Evolutionary conservation across 352 stramenopile species (phyloP), one percentile per base, ranked within the genome.

Genomic region (Phytopythium litorale): DNA sequence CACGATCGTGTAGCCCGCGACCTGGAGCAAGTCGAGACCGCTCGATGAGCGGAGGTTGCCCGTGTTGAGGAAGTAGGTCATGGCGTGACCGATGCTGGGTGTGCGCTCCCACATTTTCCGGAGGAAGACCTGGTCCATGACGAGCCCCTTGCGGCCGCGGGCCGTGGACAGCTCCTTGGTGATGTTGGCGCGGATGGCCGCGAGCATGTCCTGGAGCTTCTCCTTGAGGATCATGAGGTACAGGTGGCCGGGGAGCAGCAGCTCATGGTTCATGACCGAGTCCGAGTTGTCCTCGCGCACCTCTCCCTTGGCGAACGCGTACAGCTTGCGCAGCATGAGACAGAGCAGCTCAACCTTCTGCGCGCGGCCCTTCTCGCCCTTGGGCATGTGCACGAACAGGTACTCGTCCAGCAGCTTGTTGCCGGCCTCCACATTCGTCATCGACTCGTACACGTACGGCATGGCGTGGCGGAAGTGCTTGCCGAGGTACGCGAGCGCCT

Each of bases 41-140:
- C 94, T 98, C 0, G 88, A 96, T 51, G 94, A 99, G 53, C 97
- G 88, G 33, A 99, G 87, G 76, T 99, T 99, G 32, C 98, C 98
- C 19, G 98, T 99, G 56, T 97, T 98, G 49, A 99, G 79, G 70
- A 99, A 99, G 67, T 98, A 98, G n/a, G 90, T 91, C 69, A 99
- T 97, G 49, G 98, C 98, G 28, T 96, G 71, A 50, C 96, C 95
- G 40, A 98, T 91, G 61, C 90, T 90, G 7, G 78, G 53, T 28
- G 91, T 97, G 43, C 92, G 87, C 9, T 98, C 94, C 75, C 95
- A 89, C 73, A 94, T 87, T 70, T 98, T 99, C 37, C 94, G 89
- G 38, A 99, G 71, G 45, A 98, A 98, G 28, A 87, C 84, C 48
- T 90, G 73, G 56, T 97, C 89, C 63, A 91, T 81, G 8, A 92